These are phyloP conservation scores for Aspergillus proliferans DNA, from an alignment of 2,329 filamentous ascomycete genomes.

Conservation along the genomic window DNA sequence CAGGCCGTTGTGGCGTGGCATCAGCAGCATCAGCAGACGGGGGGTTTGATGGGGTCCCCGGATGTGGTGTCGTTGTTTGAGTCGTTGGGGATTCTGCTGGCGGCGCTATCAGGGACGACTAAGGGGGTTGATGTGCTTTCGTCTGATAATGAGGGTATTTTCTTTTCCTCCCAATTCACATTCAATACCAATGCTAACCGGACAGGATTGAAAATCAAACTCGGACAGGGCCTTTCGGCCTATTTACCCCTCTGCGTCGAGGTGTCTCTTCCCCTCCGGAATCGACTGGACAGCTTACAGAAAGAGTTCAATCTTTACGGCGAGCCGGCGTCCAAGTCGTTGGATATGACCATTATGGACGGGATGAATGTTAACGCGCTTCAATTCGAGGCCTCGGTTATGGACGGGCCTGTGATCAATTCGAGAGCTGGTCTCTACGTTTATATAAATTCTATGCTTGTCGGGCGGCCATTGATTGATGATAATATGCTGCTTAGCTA, in stretches of 20 bases:
- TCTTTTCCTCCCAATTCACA: background rate
- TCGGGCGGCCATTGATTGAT: constrained; percentile 75
- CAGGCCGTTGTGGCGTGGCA: constrained; percentile 31
- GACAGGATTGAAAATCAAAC: constrained; percentile 28
- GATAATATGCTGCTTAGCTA: constrained; percentile 72
- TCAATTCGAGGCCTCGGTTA: constrained; percentile 49
- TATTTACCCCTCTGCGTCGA: constrained; percentile 37
- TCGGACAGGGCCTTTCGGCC: constrained; percentile 34
- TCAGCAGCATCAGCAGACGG: constrained; percentile 21
- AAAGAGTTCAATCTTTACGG: constrained; percentile 38
- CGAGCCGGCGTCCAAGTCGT: constrained; percentile 35
- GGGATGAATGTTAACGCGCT: constrained; percentile 41
- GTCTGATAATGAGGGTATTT: constrained; percentile 28
- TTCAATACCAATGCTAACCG: constrained; percentile 1
- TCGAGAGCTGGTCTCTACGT: constrained; percentile 79
- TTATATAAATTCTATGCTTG: constrained; percentile 74
- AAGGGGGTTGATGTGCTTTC: constrained; percentile 34
- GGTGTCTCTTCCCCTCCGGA: constrained; percentile 33
- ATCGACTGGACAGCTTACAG: constrained; percentile 34
- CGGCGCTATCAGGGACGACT: constrained; percentile 30
- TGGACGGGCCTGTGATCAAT: constrained; percentile 65
- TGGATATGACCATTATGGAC: constrained; percentile 39
- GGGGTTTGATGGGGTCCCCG: constrained; percentile 27
- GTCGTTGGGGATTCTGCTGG: constrained; percentile 36
- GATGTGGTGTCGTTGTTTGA: constrained; percentile 38